Conservation (phyloP, 2,329 filamentous ascomycete species). For the Talaromyces sp. region DNA sequence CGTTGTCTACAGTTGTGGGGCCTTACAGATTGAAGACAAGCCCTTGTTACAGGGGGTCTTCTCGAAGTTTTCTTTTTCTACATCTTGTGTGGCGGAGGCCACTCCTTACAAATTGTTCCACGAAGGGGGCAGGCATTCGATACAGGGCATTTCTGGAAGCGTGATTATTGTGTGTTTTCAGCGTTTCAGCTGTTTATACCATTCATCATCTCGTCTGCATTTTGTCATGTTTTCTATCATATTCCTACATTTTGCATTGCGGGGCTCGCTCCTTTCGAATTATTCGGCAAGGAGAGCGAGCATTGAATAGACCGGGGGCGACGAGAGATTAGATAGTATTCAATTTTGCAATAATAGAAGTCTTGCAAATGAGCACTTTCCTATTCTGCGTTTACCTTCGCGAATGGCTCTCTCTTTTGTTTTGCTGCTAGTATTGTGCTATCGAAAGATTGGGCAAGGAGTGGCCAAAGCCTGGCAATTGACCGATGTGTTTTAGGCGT, state of each 20-base stretch:
- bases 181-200: neutral
- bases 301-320: neutral
- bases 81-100: neutral
- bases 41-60: too few relatives aligned
- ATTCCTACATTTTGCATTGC: neutral
- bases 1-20: too few relatives aligned
- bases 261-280: neutral
- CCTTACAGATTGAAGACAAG: too few relatives aligned
- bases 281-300: neutral
- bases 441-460: conserved; percentile 38
- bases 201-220: neutral
- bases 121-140: neutral
- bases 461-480: conserved; percentile 46
- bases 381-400: too few relatives aligned
- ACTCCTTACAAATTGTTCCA: neutral
- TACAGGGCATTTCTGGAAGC: neutral
- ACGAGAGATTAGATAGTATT: neutral
- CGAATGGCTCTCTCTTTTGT: too few relatives aligned
- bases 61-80: neutral
- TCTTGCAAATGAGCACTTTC: neutral
- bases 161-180: neutral
- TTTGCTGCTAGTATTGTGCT: conserved; percentile 44
- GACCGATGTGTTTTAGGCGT: conserved; percentile 45
- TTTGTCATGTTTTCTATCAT: neutral
- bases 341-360: neutral